Conservation (phyloP, 306 rosid species). For the Vachellia pachyceras region DNA sequence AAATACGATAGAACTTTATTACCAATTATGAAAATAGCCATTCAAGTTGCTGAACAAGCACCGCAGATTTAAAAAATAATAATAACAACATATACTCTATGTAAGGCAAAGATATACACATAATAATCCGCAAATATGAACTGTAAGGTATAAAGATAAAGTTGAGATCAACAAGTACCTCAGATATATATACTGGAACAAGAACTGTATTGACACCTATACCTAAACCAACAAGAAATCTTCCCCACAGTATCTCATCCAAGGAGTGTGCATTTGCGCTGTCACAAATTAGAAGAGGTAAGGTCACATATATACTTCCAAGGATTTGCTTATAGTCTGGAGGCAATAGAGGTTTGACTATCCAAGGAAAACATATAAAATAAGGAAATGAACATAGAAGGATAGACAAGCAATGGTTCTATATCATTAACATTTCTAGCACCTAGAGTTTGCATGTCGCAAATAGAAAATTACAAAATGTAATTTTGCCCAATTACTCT, state of each 20-base stretch:
- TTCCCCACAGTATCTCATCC: conserved; percentile 80
- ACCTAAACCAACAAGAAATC: conserved; percentile 97
- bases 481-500: neutral
- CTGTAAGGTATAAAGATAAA: conserved; percentile 22
- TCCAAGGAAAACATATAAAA: neutral
- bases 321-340: conserved; percentile 26
- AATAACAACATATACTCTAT: conserved; percentile 3
- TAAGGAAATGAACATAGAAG: neutral
- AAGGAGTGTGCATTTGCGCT: conserved; percentile 84
- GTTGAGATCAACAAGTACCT: conserved; percentile 55
- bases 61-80: neutral
- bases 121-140: conserved; percentile 2
- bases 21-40: conserved; percentile 7
- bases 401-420: conserved; percentile 11
- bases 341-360: conserved; percentile 21
- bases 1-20: conserved; percentile 18
- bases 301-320: conserved; percentile 13
- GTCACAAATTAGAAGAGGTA: conserved; percentile 43
- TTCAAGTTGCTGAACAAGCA: conserved; percentile 13
- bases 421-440: neutral
- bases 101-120: neutral
- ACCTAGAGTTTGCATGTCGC: neutral
- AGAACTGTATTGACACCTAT: conserved; percentile 91
- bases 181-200: conserved; percentile 85
- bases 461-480: neutral